Conservation (phyloP, 257 asterid species). For the Nicotiana tabacum region DNA sequence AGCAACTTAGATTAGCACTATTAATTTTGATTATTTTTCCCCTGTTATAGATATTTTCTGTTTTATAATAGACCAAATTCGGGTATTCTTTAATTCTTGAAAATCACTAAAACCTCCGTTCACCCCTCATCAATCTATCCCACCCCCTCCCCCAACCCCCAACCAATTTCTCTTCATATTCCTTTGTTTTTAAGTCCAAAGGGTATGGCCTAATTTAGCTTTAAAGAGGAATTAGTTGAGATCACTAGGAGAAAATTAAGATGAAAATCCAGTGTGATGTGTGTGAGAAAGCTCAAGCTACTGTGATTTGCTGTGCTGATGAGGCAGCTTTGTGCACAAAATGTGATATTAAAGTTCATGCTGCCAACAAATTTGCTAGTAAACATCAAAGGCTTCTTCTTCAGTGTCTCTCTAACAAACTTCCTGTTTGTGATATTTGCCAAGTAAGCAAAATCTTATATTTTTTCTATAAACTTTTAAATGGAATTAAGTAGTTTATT, state of each 20-base stretch:
- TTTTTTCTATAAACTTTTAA: too few relatives aligned
- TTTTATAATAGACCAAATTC: too few relatives aligned
- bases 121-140: too few relatives aligned
- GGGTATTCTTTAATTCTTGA: too few relatives aligned
- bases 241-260: neutral
- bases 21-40: too few relatives aligned
- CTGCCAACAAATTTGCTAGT: slow-evolving; percentile 87
- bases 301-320: slow-evolving; percentile 91
- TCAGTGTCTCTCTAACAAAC: slow-evolving; percentile 66
- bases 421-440: slow-evolving; percentile 89
- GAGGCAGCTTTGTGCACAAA: slow-evolving; percentile 85
- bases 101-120: too few relatives aligned
- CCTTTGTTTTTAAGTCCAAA: neutral
- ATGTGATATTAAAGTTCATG: slow-evolving; percentile 82
- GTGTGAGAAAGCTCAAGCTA: slow-evolving; percentile 86
- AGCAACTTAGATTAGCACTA: too few relatives aligned
- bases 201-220: neutral
- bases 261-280: slow-evolving; percentile 99
- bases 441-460: slow-evolving; percentile 37
- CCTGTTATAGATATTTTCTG: too few relatives aligned
- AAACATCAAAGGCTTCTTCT: slow-evolving; percentile 88
- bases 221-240: neutral
- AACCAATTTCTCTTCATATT: too few relatives aligned
- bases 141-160: too few relatives aligned
- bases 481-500: neutral